These are phyloP conservation scores for Endotrypanum monterogeii DNA, from an alignment of 208 protist species.

Conservation along the genomic window DNA sequence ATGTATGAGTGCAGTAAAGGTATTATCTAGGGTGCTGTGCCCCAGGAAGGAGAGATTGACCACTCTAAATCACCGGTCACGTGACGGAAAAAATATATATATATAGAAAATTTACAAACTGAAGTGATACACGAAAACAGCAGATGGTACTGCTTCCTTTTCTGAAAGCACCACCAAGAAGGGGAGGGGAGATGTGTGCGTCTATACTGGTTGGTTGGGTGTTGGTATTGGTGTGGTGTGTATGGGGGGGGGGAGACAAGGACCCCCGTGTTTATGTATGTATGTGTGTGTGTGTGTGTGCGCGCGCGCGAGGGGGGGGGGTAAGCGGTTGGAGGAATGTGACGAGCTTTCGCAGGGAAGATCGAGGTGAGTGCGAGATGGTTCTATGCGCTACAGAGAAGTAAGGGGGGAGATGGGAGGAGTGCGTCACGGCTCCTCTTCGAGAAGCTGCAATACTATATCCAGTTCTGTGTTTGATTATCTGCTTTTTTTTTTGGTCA, in stretches of 20 bases:
- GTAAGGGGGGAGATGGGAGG: neutral
- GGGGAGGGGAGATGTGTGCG: neutral
- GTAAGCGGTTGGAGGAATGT: neutral
- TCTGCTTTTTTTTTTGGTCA: neutral
- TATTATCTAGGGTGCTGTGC: too few species aligned
- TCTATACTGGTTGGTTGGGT: neutral
- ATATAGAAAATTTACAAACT: neutral
- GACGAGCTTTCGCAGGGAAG: neutral
- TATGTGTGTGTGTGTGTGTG: conserved; percentile 12
- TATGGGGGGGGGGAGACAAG: neutral
- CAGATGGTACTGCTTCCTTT: neutral
- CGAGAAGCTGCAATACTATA: neutral
- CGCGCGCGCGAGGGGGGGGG: neutral
- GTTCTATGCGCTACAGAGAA: neutral
- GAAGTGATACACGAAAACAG: neutral
- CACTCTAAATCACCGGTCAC: too few species aligned
- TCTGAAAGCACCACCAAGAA: neutral
- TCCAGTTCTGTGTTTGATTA: neutral
- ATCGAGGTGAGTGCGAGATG: neutral
- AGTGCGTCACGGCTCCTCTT: neutral
- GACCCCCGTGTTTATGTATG: neutral
- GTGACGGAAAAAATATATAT: too few species aligned
- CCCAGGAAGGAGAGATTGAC: too few species aligned
- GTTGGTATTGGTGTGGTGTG: too few species aligned
- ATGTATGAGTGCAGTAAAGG: neutral